phyloP scores from a whole-genome alignment of 2,329 filamentous ascomycete genomes.

The Amylocarpus encephaloides region DNA sequence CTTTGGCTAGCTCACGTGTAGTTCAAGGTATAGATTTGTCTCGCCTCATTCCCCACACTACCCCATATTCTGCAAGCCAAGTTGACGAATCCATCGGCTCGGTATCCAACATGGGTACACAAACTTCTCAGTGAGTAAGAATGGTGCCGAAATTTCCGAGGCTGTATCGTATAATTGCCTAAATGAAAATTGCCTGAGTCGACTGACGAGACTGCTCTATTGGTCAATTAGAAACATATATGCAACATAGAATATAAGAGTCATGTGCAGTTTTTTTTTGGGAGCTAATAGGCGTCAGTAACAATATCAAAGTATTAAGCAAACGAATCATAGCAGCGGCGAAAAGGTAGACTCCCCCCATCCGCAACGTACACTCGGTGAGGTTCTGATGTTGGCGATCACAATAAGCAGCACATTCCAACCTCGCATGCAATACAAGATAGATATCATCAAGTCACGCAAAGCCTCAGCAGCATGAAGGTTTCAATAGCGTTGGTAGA shows the following conservation, averaged over 20 bases:
- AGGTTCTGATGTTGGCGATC: too few relatives aligned
- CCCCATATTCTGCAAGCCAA: background rate
- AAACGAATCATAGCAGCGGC: too few relatives aligned
- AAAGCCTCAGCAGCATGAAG: too few relatives aligned
- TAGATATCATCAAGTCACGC: too few relatives aligned
- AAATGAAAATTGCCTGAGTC: slow-evolving; percentile 1
- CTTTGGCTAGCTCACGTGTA: background rate
- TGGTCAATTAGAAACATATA: background rate
- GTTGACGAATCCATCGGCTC: background rate
- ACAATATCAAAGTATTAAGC: background rate
- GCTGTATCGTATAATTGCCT: slow-evolving; percentile 2
- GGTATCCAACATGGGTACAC: background rate
- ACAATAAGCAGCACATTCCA: too few relatives aligned
- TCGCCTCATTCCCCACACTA: background rate
- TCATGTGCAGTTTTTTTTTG: background rate
- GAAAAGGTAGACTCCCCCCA: too few relatives aligned
- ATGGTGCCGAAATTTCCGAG: background rate
- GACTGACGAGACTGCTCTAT: background rate
- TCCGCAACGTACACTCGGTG: too few relatives aligned
- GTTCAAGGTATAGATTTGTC: background rate
- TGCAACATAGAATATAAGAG: background rate
- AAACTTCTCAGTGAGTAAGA: background rate
- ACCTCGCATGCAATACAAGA: too few relatives aligned
- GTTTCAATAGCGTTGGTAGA: too few relatives aligned
- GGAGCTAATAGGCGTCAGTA: background rate